Evolutionary conservation across 2,329 filamentous ascomycete species (phyloP), one percentile per base, ranked within the genome.

Genomic region (Tolypocladium sp.): DNA sequence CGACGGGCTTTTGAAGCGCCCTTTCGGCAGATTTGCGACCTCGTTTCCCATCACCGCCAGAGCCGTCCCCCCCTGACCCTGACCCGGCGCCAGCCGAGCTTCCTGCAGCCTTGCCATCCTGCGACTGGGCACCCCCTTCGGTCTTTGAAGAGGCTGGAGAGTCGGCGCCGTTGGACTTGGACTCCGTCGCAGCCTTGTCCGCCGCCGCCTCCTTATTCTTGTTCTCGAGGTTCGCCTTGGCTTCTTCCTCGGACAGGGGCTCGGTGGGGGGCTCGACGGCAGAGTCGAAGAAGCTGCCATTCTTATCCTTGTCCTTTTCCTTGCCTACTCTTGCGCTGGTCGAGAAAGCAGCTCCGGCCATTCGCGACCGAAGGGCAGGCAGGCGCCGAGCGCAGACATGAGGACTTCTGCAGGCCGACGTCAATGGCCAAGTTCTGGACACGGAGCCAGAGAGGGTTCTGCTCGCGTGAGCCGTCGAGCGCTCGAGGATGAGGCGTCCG

Each of bases 1-100:
- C 89, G 3, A 88, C 85, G 2, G 92, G 90, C 76, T 97, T 97
- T 67, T 91, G 86, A 44, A 97, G 80, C 30, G 89, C 87, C 68
- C 85, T 86, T 61, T 94, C 90, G n/a, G 73, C 69, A 40, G 86
- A 81, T 70, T 89, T 92, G 65, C 85, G 83, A 58, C 91, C 87
- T 69, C 86, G 89, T 74, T 85, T 88, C 56, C 88, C 85, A 30
- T 87, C 85, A 44, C 83, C 70, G 8, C 71, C 79, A 3, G 79
- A 74, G 12, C 83, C 82, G 64, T 88, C 85, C 58, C 80, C 80
- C 20, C 80, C 76, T 49, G 73, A 68, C 3, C 64, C 69, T 27
- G 79, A 77, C 25, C 75, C 71, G 51, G 81, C 80, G 49, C 82
- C 82, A 55, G 86, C 82, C 55, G 85, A 79, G 66, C 83, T 84